Conservation (phyloP, 495 filamentous ascomycete genomes). For the Tuber magnatum region DNA sequence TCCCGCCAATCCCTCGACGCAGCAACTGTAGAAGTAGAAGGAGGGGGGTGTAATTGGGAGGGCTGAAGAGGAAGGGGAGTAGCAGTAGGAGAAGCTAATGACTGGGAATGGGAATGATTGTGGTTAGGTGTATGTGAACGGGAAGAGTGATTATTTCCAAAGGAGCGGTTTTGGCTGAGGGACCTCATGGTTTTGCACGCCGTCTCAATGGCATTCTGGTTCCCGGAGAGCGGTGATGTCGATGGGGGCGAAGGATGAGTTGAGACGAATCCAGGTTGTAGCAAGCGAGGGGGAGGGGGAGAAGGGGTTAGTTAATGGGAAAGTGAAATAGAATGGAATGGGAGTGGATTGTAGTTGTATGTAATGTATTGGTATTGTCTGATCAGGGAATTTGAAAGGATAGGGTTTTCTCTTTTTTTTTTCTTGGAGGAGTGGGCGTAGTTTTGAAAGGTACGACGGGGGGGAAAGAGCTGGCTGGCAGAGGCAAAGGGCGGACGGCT, state of each 20-base stretch:
- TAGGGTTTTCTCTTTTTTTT: not conserved
- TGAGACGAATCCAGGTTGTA: conserved; percentile 35
- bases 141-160: conserved; percentile 34
- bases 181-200: conserved; percentile 37
- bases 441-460: conserved; percentile 1
- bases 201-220: conserved; percentile 38
- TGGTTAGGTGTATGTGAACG: conserved; percentile 22
- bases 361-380: conserved; percentile 11
- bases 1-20: conserved; percentile 26
- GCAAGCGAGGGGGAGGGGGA: conserved; percentile 35
- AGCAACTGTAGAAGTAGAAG: conserved; percentile 9
- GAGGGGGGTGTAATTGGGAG: conserved; percentile 11
- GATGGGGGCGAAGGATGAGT: conserved; percentile 10
- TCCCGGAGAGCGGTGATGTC: conserved; percentile 5
- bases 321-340: conserved; percentile 7
- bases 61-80: conserved; percentile 1
- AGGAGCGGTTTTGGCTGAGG: conserved; percentile 16
- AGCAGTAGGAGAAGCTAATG: not conserved
- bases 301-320: conserved; percentile 29
- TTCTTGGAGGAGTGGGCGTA: not conserved
- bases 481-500: conserved; percentile 31
- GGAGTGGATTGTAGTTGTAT: not conserved
- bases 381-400: conserved; percentile 7
- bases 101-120: conserved; percentile 6
- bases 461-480: conserved; percentile 25